Conservation (phyloP, 495 filamentous ascomycete genomes). For the Aspergillus cavernicola region DNA sequence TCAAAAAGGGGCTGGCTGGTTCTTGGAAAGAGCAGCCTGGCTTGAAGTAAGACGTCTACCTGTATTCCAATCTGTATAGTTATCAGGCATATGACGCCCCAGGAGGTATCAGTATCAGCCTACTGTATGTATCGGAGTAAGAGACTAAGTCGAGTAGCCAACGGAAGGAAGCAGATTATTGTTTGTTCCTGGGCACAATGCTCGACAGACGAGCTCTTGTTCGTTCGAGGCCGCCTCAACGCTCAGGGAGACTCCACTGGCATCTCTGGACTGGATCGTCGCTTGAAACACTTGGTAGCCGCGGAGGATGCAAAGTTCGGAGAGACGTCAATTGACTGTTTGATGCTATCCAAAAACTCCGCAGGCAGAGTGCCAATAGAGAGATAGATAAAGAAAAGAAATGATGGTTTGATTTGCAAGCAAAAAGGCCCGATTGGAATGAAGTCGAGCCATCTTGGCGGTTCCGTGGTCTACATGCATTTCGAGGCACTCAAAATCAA, state of each 20-base stretch:
- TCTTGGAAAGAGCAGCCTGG: neutral
- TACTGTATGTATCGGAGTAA: neutral
- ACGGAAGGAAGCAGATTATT: no score
- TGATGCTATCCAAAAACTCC: neutral
- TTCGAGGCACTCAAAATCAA: neutral
- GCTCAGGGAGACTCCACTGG: neutral
- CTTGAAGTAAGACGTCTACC: neutral
- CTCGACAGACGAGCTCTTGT: no score
- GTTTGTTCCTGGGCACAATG: neutral
- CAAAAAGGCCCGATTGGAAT: conserved; percentile 2
- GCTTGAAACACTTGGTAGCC: conserved; percentile 2
- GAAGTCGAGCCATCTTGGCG: neutral
- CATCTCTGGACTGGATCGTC: conserved; percentile 6
- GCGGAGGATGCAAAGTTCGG: neutral
- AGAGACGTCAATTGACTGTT: neutral
- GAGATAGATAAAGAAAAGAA: neutral
- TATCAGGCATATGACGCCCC: neutral
- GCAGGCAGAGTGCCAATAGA: neutral
- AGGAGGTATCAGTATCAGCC: neutral
- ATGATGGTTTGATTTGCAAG: neutral
- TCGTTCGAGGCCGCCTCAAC: conserved; percentile 6
- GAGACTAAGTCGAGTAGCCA: no score
- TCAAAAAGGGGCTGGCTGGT: neutral
- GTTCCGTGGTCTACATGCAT: neutral
- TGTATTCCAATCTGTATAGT: conserved; percentile 3